Evolutionary conservation across 306 rosid genomes (phyloP), one percentile per base, ranked within the genome.

Genomic region (Rosa multiflora): DNA sequence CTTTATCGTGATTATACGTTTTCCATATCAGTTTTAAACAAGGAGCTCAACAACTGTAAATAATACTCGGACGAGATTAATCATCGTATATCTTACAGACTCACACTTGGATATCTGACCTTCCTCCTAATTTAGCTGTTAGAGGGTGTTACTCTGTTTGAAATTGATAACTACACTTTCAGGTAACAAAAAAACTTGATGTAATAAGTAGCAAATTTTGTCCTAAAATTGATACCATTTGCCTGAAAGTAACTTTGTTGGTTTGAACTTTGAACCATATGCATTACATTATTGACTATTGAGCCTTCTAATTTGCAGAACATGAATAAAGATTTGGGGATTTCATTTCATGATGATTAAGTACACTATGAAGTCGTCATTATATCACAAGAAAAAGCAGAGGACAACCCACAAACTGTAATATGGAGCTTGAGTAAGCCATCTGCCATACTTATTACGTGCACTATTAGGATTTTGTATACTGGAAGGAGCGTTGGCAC

Each of bases 371-470:
- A 26, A 40, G 40, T 40, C 14, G 42, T 63, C 42, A 58, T 14
- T 59, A 29, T 62, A 42, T 42, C 23, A 61, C 46, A 61, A 23
- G 79, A 75, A 62, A 10, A 75, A 29, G 58, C 35, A 75, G 44
- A 75, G 58, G 70, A 35, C 56, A 4, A 15, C 32, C 61, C 52
- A 46, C 18, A 75, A 17, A 32, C 40, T 44, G 44, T 61, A 62
- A 48, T 26, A 61, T 75, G 71, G 56, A 75, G 70, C 18, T 39
- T 29, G 32, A 29, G 20, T 10, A 6, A 29, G 71, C 59, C 62
- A 75, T 46, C 32, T 75, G 59, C 59, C 21, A 42, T 46, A 35
- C 49, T 62, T 44, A 44, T 8, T 62, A 48, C 14, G 13, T 2
- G 47, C 70, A 48, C 14, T 43, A 47, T 63, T 75, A 7, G 71